phyloP scores from a whole-genome alignment of 495 filamentous ascomycete species.

The Ramalina intermedia region DNA sequence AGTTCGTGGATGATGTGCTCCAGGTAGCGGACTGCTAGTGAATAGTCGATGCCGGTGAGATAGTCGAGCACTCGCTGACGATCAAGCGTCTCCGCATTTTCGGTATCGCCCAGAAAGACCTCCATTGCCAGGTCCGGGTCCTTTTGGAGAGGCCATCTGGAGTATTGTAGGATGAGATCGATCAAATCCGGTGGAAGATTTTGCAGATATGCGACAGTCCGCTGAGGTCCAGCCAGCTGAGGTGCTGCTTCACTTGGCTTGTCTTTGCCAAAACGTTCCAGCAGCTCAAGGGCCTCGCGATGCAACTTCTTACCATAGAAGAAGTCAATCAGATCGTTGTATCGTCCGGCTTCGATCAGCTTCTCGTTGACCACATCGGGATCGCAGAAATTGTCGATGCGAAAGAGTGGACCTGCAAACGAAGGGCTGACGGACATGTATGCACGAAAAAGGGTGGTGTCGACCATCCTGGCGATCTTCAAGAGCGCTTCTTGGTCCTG shows the following conservation, averaged over 20 bases:
- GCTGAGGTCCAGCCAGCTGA: slow-evolving; percentile 62
- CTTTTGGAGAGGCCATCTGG: slow-evolving; percentile 65
- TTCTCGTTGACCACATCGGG: slow-evolving; percentile 89
- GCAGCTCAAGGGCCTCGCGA: slow-evolving; percentile 67
- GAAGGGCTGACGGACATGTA: slow-evolving; percentile 83
- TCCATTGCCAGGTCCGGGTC: slow-evolving; percentile 81
- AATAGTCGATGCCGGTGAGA: slow-evolving; percentile 48
- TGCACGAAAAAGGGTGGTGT: slow-evolving; percentile 84
- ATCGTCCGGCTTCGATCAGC: slow-evolving; percentile 74
- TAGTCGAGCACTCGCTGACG: slow-evolving; percentile 61
- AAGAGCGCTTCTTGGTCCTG: slow-evolving; percentile 55
- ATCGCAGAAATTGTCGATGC: slow-evolving; percentile 93
- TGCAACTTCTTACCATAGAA: slow-evolving; percentile 91
- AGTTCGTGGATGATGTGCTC: slow-evolving; percentile 85
- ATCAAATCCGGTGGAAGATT: slow-evolving; percentile 75
- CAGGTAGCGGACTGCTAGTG: slow-evolving; percentile 67
- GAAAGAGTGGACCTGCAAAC: slow-evolving; percentile 78
- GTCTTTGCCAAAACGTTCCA: slow-evolving; percentile 70
- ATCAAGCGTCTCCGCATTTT: slow-evolving; percentile 84
- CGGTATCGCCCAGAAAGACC: slow-evolving; percentile 82
- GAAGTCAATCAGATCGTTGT: slow-evolving; percentile 92
- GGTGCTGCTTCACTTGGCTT: slow-evolving; percentile 47
- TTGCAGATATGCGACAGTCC: slow-evolving; percentile 83
- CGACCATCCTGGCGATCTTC: slow-evolving; percentile 65
- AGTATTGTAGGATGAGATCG: slow-evolving; percentile 82